Evolutionary conservation across 2,329 filamentous ascomycete genomes (phyloP).

Genomic region (Alternaria alternata): DNA sequence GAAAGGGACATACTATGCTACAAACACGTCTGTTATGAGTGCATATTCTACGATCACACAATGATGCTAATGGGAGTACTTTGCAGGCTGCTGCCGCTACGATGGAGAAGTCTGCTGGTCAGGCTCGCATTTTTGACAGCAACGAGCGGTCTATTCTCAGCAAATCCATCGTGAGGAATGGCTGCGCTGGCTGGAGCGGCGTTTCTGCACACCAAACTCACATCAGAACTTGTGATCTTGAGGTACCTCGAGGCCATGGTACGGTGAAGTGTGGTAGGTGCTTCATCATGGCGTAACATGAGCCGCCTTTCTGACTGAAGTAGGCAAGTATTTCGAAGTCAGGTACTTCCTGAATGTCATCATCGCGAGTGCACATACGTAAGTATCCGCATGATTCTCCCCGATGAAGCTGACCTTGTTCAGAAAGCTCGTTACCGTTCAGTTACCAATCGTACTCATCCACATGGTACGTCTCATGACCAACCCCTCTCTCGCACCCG

Average conservation of each 20-base stretch:
- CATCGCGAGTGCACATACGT: slow-evolving; percentile 56
- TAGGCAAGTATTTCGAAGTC: slow-evolving; percentile 64
- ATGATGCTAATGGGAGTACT: slow-evolving; percentile 29
- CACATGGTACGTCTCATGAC: slow-evolving; percentile 57
- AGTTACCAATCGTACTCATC: slow-evolving; percentile 64
- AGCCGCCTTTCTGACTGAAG: slow-evolving; percentile 10
- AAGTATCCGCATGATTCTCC: slow-evolving; percentile 13
- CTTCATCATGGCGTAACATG: neutral
- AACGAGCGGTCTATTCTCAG: slow-evolving; percentile 60
- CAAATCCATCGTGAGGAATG: slow-evolving; percentile 54
- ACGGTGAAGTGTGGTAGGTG: slow-evolving; percentile 59
- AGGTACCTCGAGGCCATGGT: slow-evolving; percentile 60
- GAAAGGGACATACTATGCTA: slow-evolving; percentile 62
- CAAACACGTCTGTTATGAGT: slow-evolving; percentile 53
- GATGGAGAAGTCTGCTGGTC: slow-evolving; percentile 58
- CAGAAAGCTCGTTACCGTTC: slow-evolving; percentile 61
- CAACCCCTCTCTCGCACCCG: neutral
- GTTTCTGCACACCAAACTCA: slow-evolving; percentile 57
- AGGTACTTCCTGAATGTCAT: slow-evolving; percentile 63
- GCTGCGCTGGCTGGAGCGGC: slow-evolving; percentile 57
- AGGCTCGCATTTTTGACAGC: slow-evolving; percentile 62
- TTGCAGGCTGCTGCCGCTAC: slow-evolving; percentile 58
- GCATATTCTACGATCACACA: neutral
- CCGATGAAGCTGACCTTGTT: slow-evolving; percentile 23
- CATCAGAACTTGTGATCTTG: slow-evolving; percentile 59